These are phyloP conservation scores for Malus hybrid DNA, from an alignment of 331 rosid species.

Conservation along the genomic window DNA sequence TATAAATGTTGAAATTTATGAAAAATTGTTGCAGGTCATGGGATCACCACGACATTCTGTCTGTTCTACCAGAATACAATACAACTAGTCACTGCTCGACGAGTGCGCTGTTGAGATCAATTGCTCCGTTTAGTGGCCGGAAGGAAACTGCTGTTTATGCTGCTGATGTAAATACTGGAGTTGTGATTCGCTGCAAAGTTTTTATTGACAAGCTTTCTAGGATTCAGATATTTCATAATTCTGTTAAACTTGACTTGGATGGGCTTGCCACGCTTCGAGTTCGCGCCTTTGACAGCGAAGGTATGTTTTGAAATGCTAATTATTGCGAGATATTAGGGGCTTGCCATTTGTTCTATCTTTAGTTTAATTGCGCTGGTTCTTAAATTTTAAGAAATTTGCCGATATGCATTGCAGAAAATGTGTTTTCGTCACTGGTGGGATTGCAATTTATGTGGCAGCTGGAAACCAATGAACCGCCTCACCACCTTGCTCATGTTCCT, in stretches of 20 bases:
- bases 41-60: conserved; percentile 92
- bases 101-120: conserved; percentile 71
- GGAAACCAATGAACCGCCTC: conserved; percentile 41
- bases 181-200: conserved; percentile 82
- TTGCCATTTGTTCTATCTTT: neutral
- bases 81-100: conserved; percentile 79
- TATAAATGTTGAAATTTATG: neutral
- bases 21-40: conserved; percentile 54
- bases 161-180: conserved; percentile 62
- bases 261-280: conserved; percentile 89
- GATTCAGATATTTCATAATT: conserved; percentile 82
- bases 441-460: conserved; percentile 83
- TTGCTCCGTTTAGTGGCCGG: conserved; percentile 80
- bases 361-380: neutral
- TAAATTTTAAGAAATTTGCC: conserved; percentile 11
- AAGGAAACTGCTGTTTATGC: conserved; percentile 98
- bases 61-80: conserved; percentile 76
- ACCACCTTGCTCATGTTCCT: conserved; percentile 85
- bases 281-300: conserved; percentile 88
- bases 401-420: conserved; percentile 64
- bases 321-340: neutral
- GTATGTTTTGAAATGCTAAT: conserved; percentile 20
- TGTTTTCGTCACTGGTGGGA: conserved; percentile 94
- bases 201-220: conserved; percentile 79
- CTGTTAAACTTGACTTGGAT: conserved; percentile 89